Evolutionary conservation across 176 grass and related monocot species (phyloP).

Genomic region (Tillandsia fasciculata): DNA sequence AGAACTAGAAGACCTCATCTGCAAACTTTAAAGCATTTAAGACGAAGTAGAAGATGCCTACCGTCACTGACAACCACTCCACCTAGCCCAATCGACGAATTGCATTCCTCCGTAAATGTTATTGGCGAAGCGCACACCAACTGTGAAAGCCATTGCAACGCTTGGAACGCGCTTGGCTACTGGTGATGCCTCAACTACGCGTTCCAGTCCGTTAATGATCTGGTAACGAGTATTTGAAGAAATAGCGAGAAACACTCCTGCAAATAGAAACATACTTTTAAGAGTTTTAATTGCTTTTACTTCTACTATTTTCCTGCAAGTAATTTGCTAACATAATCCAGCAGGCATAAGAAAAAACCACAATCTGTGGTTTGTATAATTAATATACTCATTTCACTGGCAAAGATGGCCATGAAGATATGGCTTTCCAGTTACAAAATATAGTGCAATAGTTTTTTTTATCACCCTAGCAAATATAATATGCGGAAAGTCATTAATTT

Average conservation of each 20-base stretch:
- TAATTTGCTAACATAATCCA: neutral
- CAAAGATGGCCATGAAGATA: too few relatives aligned
- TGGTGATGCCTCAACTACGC: constrained; percentile 70
- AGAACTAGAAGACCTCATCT: neutral
- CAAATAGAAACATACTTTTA: constrained; percentile 23
- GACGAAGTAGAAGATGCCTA: neutral
- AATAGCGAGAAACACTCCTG: constrained; percentile 78
- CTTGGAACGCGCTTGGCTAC: constrained; percentile 60
- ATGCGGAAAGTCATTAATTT: too few relatives aligned
- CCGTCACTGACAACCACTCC: constrained; percentile 65
- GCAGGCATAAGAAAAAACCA: neutral
- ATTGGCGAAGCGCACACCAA: constrained; percentile 76
- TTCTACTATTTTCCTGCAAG: neutral
- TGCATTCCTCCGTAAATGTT: constrained; percentile 97
- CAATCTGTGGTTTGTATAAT: neutral
- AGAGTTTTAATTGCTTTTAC: constrained; percentile 12
- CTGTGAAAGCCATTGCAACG: constrained; percentile 76
- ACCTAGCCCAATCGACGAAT: constrained; percentile 87
- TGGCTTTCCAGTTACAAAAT: too few relatives aligned
- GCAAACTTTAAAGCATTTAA: neutral
- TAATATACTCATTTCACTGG: too few relatives aligned
- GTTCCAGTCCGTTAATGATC: constrained; percentile 81
- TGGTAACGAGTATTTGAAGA: constrained; percentile 93
- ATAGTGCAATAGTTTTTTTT: too few relatives aligned
- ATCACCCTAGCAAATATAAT: too few relatives aligned